Conservation (phyloP, 1,284 basidiomycete species). For the Leucoagaricus sp. region DNA sequence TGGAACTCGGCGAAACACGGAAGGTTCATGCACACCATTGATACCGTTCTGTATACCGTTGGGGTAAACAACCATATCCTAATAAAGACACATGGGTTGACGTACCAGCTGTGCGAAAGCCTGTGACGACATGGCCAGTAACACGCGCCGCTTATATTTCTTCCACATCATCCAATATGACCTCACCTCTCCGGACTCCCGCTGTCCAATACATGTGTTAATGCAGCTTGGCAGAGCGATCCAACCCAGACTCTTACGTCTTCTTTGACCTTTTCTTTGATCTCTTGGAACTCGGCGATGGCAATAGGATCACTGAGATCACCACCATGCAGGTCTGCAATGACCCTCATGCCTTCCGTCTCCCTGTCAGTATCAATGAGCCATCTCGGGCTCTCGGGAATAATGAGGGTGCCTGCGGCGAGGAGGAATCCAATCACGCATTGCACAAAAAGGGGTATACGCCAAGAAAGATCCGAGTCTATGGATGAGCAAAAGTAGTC, state of each 20-base stretch:
- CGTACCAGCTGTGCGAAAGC: conserved; percentile 85
- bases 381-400: conserved; percentile 97
- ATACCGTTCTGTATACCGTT: conserved; percentile 75
- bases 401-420: conserved; percentile 79
- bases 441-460: conserved; percentile 85
- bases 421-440: conserved; percentile 87
- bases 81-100: neutral
- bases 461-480: conserved; percentile 81
- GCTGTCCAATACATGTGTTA: conserved; percentile 38
- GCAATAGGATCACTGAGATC: conserved; percentile 76
- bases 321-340: conserved; percentile 90
- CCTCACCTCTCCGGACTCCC: conserved; percentile 76
- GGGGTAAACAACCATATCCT: conserved; percentile 13
- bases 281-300: conserved; percentile 88
- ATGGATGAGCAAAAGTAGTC: conserved; percentile 94
- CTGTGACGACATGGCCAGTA: conserved; percentile 98
- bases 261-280: conserved; percentile 83
- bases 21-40: conserved; percentile 58
- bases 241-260: conserved; percentile 55
- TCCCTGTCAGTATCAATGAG: conserved; percentile 91
- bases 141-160: conserved; percentile 84
- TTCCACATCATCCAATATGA: conserved; percentile 88
- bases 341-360: conserved; percentile 83
- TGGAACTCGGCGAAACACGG: conserved; percentile 10
- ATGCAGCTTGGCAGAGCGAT: neutral